A percentile compares a stretch with the other conserved stretches of the same genome.
Evolutionary conservation across 129 eudicot genomes (phyloP).

Genomic region (Oenanthe sinensis): DNA sequence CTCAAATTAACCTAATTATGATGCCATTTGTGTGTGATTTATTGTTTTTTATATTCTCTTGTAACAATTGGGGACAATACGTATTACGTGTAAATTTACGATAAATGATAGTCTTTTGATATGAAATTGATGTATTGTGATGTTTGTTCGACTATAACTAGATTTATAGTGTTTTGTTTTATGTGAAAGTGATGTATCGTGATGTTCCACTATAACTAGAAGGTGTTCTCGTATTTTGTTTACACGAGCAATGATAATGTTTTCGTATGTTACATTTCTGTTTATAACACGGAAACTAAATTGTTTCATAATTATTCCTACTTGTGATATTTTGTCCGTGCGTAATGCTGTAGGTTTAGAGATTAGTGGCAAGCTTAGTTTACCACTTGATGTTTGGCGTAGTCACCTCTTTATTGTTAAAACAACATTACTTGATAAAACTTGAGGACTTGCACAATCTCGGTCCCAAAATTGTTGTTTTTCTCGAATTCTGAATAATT

Average conservation of each 20-base stretch:
- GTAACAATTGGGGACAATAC: background rate
- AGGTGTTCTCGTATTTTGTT: too few species aligned
- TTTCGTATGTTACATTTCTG: background rate
- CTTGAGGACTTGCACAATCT: background rate
- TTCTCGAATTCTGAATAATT: background rate
- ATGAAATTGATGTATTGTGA: background rate
- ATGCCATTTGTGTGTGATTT: background rate
- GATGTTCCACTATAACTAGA: background rate
- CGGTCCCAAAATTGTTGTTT: background rate
- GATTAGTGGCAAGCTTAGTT: background rate
- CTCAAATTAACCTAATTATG: background rate
- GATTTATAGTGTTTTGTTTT: background rate
- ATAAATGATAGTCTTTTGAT: background rate
- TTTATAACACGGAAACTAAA: background rate
- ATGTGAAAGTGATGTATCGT: background rate
- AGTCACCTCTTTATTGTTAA: too few species aligned
- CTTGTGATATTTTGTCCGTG: background rate
- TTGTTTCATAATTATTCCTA: background rate
- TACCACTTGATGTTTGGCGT: background rate
- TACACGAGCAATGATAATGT: background rate
- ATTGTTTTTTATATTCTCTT: background rate
- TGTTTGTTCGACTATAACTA: background rate
- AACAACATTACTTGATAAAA: background rate
- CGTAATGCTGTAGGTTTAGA: background rate
- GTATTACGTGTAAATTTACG: too few species aligned